Conservation (phyloP, 2,329 filamentous ascomycete species). For the Camptophora hylomeconis region DNA sequence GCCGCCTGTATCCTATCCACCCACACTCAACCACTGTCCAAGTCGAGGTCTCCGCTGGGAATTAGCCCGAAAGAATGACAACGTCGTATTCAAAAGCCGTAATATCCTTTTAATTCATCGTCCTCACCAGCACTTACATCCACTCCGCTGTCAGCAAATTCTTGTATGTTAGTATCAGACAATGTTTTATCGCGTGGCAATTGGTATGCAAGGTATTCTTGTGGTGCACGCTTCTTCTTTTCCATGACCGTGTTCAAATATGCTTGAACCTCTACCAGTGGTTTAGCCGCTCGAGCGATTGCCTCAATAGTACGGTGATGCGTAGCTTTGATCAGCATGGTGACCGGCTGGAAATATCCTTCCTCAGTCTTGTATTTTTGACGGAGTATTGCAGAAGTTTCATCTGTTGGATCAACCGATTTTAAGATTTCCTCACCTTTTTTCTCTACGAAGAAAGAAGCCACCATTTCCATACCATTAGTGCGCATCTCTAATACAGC, state of each 20-base stretch:
- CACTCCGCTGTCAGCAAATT: slow-evolving; percentile 17
- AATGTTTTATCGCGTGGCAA: slow-evolving; percentile 33
- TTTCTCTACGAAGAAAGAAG: slow-evolving; percentile 34
- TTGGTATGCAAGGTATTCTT: slow-evolving; percentile 42
- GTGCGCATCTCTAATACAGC: slow-evolving; percentile 29
- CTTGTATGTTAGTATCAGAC: slow-evolving; percentile 1
- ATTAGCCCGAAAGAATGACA: too few relatives aligned
- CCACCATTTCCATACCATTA: slow-evolving; percentile 28
- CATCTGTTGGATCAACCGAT: slow-evolving; percentile 1
- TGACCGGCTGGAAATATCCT: slow-evolving; percentile 40
- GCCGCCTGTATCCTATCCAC: too few relatives aligned
- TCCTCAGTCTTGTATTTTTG: slow-evolving; percentile 16
- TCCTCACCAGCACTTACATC: slow-evolving; percentile 15
- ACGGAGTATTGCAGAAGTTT: slow-evolving; percentile 2
- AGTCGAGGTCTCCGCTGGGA: too few relatives aligned
- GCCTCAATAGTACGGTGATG: slow-evolving; percentile 41
- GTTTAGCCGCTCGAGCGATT: slow-evolving; percentile 42
- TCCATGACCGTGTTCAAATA: slow-evolving; percentile 47
- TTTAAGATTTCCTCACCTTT: slow-evolving; percentile 19
- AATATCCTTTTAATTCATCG: slow-evolving; percentile 16
- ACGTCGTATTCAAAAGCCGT: too few relatives aligned
- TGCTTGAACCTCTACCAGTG: slow-evolving; percentile 37
- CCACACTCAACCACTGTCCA: too few relatives aligned
- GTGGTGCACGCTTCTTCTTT: slow-evolving; percentile 40
- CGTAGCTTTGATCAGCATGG: slow-evolving; percentile 42